Percentiles rank a stretch among this genome's conserved stretches.
These are phyloP conservation scores for Cryphonectria radicalis DNA, from an alignment of 2,329 filamentous ascomycete genomes.

Conservation along the genomic window DNA sequence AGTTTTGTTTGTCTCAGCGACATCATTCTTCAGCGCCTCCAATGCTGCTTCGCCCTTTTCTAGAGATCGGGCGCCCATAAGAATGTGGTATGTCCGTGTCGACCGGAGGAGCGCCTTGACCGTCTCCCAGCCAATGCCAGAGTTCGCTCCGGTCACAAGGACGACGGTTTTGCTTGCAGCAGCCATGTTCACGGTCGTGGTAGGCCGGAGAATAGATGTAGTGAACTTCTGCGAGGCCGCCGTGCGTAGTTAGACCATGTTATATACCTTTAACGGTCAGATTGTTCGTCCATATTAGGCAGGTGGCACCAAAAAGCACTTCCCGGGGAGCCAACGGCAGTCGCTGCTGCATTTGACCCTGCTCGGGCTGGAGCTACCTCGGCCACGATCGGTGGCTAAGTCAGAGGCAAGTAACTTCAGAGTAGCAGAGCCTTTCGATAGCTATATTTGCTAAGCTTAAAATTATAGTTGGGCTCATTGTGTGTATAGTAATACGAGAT, in stretches of 20 bases:
- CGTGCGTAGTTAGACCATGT: background rate
- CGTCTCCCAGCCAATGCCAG: constrained; percentile 62
- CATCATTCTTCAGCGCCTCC: constrained; percentile 44
- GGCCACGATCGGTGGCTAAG: no score
- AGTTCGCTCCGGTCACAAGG: constrained; percentile 66
- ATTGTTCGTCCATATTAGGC: background rate
- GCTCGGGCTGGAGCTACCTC: background rate
- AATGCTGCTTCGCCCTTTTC: constrained; percentile 56
- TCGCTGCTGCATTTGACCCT: background rate
- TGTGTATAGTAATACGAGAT: no score
- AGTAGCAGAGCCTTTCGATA: no score
- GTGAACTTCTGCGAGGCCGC: background rate
- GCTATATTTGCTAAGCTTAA: no score
- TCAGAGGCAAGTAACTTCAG: no score
- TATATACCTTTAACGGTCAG: background rate
- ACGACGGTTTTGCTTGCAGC: constrained; percentile 41
- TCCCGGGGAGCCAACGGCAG: background rate
- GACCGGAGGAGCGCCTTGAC: constrained; percentile 59
- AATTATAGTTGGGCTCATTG: no score
- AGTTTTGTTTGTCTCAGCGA: background rate
- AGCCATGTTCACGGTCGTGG: constrained; percentile 21
- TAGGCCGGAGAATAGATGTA: background rate
- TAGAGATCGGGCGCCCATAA: constrained; percentile 57
- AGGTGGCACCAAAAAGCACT: background rate
- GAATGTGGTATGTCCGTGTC: constrained; percentile 53